phyloP scores from a whole-genome alignment of 257 asterid species.

The Fraxinus quadrangulata region DNA sequence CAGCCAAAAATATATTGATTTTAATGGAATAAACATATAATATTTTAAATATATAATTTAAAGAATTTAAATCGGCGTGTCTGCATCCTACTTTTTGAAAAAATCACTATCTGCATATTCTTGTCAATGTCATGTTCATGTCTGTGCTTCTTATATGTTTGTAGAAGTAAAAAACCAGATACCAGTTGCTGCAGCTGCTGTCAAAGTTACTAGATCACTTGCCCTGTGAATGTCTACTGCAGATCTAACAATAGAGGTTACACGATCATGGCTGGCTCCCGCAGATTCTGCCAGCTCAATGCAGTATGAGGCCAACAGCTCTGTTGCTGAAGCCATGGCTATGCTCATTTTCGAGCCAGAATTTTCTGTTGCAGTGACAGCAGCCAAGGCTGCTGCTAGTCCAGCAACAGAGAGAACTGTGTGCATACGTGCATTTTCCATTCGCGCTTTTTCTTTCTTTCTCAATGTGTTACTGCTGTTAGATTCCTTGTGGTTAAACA shows the following conservation, averaged over 20 bases:
- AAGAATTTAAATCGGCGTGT: too few species aligned
- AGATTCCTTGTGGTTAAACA: slow-evolving; percentile 61
- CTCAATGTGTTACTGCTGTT: slow-evolving; percentile 31
- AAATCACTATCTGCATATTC: too few species aligned
- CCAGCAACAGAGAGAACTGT: slow-evolving; percentile 73
- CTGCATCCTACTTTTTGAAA: too few species aligned
- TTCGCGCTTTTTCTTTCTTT: slow-evolving; percentile 76
- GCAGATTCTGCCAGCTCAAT: slow-evolving; percentile 77
- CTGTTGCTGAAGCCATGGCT: slow-evolving; percentile 80
- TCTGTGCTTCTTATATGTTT: not conserved
- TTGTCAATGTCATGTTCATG: not conserved
- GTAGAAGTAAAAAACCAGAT: not conserved
- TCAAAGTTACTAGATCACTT: slow-evolving; percentile 70
- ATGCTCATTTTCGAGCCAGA: slow-evolving; percentile 54
- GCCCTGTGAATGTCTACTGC: slow-evolving; percentile 65
- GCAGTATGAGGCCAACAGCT: slow-evolving; percentile 80
- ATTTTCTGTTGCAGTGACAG: slow-evolving; percentile 55
- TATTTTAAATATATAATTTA: too few species aligned
- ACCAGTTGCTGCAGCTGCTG: slow-evolving; percentile 97
- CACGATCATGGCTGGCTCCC: slow-evolving; percentile 58
- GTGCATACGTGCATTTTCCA: slow-evolving; percentile 69
- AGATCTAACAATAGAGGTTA: slow-evolving; percentile 63
- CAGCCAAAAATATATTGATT: too few species aligned
- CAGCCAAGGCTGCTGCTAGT: slow-evolving; percentile 78
- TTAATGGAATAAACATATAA: too few species aligned